Percentiles rank a stretch among this genome's conserved stretches.
These are phyloP conservation scores for Kregervanrija fluxuum DNA, from an alignment of 805 yeast species.

Conservation along the genomic window DNA sequence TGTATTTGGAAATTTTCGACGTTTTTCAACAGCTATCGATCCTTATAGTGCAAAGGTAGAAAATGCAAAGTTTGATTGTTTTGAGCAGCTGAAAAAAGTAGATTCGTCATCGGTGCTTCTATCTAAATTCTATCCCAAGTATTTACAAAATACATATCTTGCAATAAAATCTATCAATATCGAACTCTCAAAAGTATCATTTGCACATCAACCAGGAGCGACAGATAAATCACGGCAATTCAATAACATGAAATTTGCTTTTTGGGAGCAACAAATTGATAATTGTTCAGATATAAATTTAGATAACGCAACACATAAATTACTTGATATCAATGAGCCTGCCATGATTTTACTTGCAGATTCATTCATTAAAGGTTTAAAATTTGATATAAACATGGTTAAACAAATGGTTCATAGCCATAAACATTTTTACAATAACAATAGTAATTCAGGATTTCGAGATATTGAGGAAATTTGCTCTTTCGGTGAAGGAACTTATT, in stretches of 20 bases:
- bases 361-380: slow-evolving; percentile 40
- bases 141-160: slow-evolving; percentile 51
- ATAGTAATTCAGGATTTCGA: slow-evolving; percentile 34
- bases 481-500: slow-evolving; percentile 72
- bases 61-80: slow-evolving; percentile 39
- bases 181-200: slow-evolving; percentile 37
- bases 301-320: slow-evolving; percentile 18
- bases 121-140: slow-evolving; percentile 62
- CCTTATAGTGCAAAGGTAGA: slow-evolving; percentile 11
- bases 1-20: no score
- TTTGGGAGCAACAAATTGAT: slow-evolving; percentile 62
- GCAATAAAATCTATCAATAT: slow-evolving; percentile 62
- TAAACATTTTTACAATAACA: slow-evolving; percentile 42
- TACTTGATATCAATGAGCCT: slow-evolving; percentile 44
- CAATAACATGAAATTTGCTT: slow-evolving; percentile 54
- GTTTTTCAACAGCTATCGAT: slow-evolving; percentile 1
- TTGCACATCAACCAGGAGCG: slow-evolving; percentile 26
- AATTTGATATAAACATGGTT: slow-evolving; percentile 47
- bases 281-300: slow-evolving; percentile 32
- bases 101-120: slow-evolving; percentile 63
- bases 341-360: slow-evolving; percentile 52
- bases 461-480: slow-evolving; percentile 55
- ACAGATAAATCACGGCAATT: slow-evolving; percentile 25
- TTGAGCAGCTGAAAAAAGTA: slow-evolving; percentile 34
- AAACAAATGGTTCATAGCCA: slow-evolving; percentile 55